Conservation (phyloP, 345 rosid genomes). For the Boechera divaricarpa region DNA sequence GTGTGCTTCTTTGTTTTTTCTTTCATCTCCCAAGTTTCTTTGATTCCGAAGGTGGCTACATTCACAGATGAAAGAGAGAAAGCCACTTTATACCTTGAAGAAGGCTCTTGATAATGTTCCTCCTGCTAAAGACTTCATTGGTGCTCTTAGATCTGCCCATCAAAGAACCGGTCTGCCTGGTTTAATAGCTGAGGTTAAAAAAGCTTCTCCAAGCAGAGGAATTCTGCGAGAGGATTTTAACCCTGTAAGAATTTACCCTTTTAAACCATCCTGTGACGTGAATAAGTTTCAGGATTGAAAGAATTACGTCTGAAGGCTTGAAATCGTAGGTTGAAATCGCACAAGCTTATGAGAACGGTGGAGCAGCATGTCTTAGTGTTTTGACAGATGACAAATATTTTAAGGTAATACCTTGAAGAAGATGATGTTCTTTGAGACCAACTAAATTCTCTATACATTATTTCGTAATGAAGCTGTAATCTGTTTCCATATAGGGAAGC, state of each 20-base stretch:
- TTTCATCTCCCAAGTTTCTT: not conserved
- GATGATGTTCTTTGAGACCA: not conserved
- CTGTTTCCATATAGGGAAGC: constrained; percentile 71
- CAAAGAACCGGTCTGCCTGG: constrained; percentile 75
- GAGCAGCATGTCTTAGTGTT: constrained; percentile 96
- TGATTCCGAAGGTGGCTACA: constrained; percentile 11
- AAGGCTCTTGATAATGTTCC: constrained; percentile 66
- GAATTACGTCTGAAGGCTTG: constrained; percentile 16
- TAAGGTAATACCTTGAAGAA: constrained; percentile 52
- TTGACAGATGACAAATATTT: constrained; percentile 88
- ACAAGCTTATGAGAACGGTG: constrained; percentile 83
- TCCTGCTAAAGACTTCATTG: constrained; percentile 77
- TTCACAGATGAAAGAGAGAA: constrained; percentile 69
- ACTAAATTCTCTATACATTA: not conserved
- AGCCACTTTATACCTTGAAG: constrained; percentile 57
- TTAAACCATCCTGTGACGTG: not conserved
- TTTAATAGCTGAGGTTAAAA: constrained; percentile 96
- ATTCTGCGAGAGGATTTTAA: constrained; percentile 85
- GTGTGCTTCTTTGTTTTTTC: not conserved
- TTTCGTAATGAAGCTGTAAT: constrained; percentile 13
- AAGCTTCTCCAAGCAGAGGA: constrained; percentile 97
- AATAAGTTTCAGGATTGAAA: not conserved
- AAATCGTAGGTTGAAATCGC: constrained; percentile 78
- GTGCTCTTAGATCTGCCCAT: constrained; percentile 78
- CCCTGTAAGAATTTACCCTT: constrained; percentile 54